Conservation (phyloP, 1,139 yeast species). For the Martiniozyma asiatica region DNA sequence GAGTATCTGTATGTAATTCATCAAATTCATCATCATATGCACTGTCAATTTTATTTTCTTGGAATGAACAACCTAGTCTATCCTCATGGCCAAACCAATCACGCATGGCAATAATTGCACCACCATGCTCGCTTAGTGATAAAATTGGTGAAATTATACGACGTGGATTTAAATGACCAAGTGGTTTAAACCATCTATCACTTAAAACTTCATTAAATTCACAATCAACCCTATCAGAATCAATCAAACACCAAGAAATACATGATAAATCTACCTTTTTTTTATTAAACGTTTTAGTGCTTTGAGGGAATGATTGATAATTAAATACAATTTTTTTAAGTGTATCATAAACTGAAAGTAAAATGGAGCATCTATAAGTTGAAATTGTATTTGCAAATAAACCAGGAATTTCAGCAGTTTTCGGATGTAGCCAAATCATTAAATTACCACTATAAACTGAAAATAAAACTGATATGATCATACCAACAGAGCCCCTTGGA, state of each 20-base stretch:
- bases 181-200: constrained; percentile 84
- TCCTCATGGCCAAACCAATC: constrained; percentile 79
- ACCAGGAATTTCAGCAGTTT: constrained; percentile 72
- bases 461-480: constrained; percentile 69
- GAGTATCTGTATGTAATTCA: constrained; percentile 20
- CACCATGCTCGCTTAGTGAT: constrained; percentile 88
- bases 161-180: constrained; percentile 72
- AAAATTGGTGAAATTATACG: constrained; percentile 82
- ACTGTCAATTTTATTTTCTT: constrained; percentile 1
- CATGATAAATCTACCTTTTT: constrained; percentile 72
- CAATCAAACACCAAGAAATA: constrained; percentile 81
- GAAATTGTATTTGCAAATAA: constrained; percentile 75
- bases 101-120: constrained; percentile 82
- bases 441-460: constrained; percentile 80
- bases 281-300: constrained; percentile 69
- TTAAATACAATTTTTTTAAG: constrained; percentile 86
- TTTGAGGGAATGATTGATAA: constrained; percentile 81
- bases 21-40: constrained; percentile 3
- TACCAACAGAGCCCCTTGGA: constrained; percentile 77
- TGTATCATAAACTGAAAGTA: constrained; percentile 83
- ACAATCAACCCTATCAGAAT: constrained; percentile 86
- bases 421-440: constrained; percentile 69
- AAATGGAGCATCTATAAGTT: constrained; percentile 54
- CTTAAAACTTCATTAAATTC: constrained; percentile 84
- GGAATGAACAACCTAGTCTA: constrained; percentile 35